Conservation (phyloP, 306 rosid species). For the Alnus rubra region DNA sequence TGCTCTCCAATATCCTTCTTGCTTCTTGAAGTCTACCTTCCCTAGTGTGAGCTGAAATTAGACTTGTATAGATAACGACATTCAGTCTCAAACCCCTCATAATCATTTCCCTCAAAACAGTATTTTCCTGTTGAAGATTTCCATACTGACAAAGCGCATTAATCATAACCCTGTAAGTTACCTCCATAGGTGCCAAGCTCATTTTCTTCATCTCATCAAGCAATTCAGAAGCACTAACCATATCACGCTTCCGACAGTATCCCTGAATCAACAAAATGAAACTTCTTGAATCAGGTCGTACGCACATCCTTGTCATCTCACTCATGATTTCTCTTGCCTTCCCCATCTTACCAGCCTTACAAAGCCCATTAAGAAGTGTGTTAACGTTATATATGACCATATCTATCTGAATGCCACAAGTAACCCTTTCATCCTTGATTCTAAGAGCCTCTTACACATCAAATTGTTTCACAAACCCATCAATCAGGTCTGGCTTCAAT, state of each 20-base stretch:
- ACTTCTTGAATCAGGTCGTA: constrained; percentile 26
- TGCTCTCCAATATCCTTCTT: constrained; percentile 22
- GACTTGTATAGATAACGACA: constrained; percentile 28
- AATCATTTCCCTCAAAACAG: constrained; percentile 34
- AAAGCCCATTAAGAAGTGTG: constrained; percentile 34
- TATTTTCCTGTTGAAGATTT: constrained; percentile 30
- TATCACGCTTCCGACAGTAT: constrained; percentile 30
- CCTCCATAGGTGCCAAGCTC: constrained; percentile 30
- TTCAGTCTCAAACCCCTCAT: constrained; percentile 33
- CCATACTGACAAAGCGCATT: constrained; percentile 31
- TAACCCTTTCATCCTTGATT: constrained; percentile 36
- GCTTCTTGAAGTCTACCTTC: constrained; percentile 41
- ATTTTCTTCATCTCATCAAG: constrained; percentile 42
- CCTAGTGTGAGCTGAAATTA: constrained; percentile 34
- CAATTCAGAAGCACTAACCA: constrained; percentile 27
- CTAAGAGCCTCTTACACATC: constrained; percentile 40
- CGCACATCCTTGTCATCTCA: constrained; percentile 40
- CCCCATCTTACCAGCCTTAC: constrained; percentile 42
- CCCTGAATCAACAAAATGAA: constrained; percentile 39
- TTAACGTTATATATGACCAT: constrained; percentile 26
- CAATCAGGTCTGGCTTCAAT: constrained; percentile 41
- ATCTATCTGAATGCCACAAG: constrained; percentile 22
- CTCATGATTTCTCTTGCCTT: constrained; percentile 33
- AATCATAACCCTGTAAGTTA: constrained; percentile 39
- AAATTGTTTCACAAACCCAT: constrained; percentile 38